Conservation (phyloP, 768 basidiomycete species). For the Polyporus arcularius region DNA sequence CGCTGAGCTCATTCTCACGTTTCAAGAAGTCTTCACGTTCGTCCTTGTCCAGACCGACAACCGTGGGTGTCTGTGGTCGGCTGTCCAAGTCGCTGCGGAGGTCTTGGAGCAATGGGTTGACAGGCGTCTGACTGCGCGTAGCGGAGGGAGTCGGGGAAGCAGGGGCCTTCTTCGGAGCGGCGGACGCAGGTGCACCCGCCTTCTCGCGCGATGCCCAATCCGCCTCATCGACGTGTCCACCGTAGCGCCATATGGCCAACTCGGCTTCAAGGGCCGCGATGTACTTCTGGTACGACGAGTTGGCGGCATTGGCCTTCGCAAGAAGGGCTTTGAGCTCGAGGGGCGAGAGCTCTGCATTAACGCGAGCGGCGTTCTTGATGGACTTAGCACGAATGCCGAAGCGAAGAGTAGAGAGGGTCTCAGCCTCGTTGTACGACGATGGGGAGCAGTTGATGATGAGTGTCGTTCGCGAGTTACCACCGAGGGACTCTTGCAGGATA, state of each 20-base stretch:
- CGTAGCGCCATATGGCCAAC: constrained; percentile 84
- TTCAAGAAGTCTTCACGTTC: constrained; percentile 96
- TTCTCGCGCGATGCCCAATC: constrained; percentile 81
- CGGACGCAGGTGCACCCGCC: constrained; percentile 41
- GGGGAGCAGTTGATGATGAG: constrained; percentile 99
- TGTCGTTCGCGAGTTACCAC: constrained; percentile 93
- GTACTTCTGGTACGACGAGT: constrained; percentile 81
- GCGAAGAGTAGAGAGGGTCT: constrained; percentile 94
- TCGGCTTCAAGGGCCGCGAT: constrained; percentile 91
- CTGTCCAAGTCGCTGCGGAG: constrained; percentile 74
- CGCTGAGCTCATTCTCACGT: constrained; percentile 95
- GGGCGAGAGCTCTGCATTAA: constrained; percentile 97
- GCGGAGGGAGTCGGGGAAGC: constrained; percentile 65
- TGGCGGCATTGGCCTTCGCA: constrained; percentile 85
- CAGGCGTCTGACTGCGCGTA: constrained; percentile 72
- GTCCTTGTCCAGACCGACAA: constrained; percentile 88
- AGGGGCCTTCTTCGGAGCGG: constrained; percentile 47
- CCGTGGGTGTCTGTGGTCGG: constrained; percentile 91
- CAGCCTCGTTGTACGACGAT: constrained; percentile 94
- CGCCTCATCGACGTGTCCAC: constrained; percentile 78
- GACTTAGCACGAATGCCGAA: constrained; percentile 99
- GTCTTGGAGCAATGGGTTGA: constrained; percentile 72
- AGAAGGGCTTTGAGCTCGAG: constrained; percentile 92
- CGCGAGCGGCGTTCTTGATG: constrained; percentile 99
- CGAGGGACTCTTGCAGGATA: constrained; percentile 97